Evolutionary conservation across 768 basidiomycete genomes (phyloP).

Genomic region (Hypholoma fasciculare): DNA sequence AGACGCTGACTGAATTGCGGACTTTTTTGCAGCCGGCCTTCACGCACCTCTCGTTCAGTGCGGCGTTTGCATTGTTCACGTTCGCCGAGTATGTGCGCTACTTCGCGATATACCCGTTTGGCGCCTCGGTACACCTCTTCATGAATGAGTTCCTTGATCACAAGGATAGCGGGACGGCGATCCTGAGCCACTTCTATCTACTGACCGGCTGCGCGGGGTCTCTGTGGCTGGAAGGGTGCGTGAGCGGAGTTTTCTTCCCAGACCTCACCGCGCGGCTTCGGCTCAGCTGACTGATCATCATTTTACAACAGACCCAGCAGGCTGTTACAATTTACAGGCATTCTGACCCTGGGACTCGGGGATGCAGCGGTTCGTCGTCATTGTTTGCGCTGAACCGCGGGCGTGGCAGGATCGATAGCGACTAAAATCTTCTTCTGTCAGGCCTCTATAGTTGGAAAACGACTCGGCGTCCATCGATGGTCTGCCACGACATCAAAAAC

Average conservation of each 20-base stretch:
- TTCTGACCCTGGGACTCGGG: slow-evolving; percentile 87
- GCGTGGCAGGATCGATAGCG: not conserved
- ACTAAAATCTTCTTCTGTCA: slow-evolving; percentile 26
- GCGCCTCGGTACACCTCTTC: slow-evolving; percentile 90
- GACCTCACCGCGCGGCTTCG: not conserved
- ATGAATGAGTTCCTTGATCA: slow-evolving; percentile 97
- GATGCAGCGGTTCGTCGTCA: slow-evolving; percentile 77
- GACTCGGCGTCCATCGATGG: slow-evolving; percentile 82
- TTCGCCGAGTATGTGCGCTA: slow-evolving; percentile 98
- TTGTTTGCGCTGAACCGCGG: not conserved
- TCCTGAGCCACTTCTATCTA: slow-evolving; percentile 96
- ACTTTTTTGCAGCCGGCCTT: slow-evolving; percentile 78
- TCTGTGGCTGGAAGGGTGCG: slow-evolving; percentile 93
- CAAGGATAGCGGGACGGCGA: slow-evolving; percentile 93
- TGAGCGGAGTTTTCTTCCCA: slow-evolving; percentile 13
- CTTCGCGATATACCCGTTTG: slow-evolving; percentile 97
- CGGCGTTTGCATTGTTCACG: slow-evolving; percentile 91
- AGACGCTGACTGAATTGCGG: slow-evolving; percentile 13
- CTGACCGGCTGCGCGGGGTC: slow-evolving; percentile 93
- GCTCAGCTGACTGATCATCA: slow-evolving; percentile 5
- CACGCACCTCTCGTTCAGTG: slow-evolving; percentile 91
- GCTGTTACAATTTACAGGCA: slow-evolving; percentile 73
- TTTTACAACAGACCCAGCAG: slow-evolving; percentile 36
- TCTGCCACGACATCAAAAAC: slow-evolving; percentile 84
- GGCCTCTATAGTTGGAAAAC: slow-evolving; percentile 93